phyloP scores from a whole-genome alignment of 1,284 basidiomycete genomes.

The Pholiota adiposa region DNA sequence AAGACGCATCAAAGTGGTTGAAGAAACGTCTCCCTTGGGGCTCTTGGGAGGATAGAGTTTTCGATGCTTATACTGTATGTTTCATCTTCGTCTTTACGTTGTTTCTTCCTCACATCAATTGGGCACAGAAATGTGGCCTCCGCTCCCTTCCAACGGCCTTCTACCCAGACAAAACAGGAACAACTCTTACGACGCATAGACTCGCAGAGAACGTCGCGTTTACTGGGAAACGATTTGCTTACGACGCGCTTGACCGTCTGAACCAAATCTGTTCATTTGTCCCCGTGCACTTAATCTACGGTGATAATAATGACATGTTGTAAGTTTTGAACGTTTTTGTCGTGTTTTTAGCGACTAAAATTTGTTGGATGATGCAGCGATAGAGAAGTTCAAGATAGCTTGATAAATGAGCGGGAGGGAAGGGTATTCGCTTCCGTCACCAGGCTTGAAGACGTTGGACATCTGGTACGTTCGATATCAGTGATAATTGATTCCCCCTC shows the following conservation, averaged over 20 bases:
- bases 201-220: constrained; percentile 44
- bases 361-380: constrained; percentile 4
- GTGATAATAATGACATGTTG: constrained; percentile 50
- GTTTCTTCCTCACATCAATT: not conserved
- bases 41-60: constrained; percentile 48
- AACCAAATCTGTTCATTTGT: constrained; percentile 39
- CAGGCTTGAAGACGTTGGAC: constrained; percentile 44
- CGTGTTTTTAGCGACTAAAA: not conserved
- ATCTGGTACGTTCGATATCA: constrained; percentile 40
- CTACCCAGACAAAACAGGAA: constrained; percentile 22
- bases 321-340: constrained; percentile 28
- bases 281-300: constrained; percentile 53
- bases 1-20: constrained; percentile 31
- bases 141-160: constrained; percentile 37
- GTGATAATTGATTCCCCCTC: not conserved
- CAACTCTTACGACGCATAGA: constrained; percentile 21
- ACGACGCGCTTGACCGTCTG: constrained; percentile 46
- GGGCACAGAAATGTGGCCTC: constrained; percentile 45
- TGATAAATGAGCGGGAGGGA: constrained; percentile 45
- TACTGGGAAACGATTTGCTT: constrained; percentile 40
- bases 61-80: constrained; percentile 47
- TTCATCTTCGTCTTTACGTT: not conserved
- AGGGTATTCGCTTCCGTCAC: constrained; percentile 42
- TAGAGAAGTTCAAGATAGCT: constrained; percentile 42
- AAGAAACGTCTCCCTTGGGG: constrained; percentile 28